Conservation (phyloP, 352 stramenopile genomes). For the Pythium rhizo-oryzae region DNA sequence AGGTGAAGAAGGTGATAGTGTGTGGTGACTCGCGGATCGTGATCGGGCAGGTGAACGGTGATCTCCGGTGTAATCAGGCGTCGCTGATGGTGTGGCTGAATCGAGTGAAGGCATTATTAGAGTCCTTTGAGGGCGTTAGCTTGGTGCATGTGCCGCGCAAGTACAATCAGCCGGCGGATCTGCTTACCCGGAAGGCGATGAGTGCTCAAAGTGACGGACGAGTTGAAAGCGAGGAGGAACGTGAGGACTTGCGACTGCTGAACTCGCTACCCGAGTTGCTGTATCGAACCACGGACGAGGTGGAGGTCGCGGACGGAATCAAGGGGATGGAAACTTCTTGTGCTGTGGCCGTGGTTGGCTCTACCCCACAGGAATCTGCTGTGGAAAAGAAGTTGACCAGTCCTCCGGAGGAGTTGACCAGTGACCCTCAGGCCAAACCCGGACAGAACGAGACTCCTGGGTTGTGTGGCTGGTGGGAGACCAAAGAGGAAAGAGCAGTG, state of each 20-base stretch:
- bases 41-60: constrained; percentile 11
- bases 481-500: too few species aligned
- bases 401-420: too few species aligned
- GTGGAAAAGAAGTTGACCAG: too few species aligned
- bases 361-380: too few species aligned
- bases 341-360: too few species aligned
- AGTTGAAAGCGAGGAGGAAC: background rate
- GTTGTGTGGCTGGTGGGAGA: too few species aligned
- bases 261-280: background rate
- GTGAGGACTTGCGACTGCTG: constrained; percentile 7
- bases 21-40: constrained; percentile 17
- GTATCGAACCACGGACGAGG: too few species aligned
- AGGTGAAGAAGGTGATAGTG: background rate
- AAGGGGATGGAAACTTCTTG: too few species aligned
- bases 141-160: constrained; percentile 6
- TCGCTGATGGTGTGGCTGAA: constrained; percentile 7
- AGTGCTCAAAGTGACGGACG: background rate
- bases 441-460: too few species aligned
- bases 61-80: constrained; percentile 12
- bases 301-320: too few species aligned
- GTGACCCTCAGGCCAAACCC: too few species aligned
- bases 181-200: constrained; percentile 9
- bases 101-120: background rate
- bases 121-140: background rate
- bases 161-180: constrained; percentile 11